A percentile compares a stretch with the other conserved stretches of the same genome.
phyloP scores from a whole-genome alignment of 2,329 filamentous ascomycete species.

The Cyanodermella asteris region DNA sequence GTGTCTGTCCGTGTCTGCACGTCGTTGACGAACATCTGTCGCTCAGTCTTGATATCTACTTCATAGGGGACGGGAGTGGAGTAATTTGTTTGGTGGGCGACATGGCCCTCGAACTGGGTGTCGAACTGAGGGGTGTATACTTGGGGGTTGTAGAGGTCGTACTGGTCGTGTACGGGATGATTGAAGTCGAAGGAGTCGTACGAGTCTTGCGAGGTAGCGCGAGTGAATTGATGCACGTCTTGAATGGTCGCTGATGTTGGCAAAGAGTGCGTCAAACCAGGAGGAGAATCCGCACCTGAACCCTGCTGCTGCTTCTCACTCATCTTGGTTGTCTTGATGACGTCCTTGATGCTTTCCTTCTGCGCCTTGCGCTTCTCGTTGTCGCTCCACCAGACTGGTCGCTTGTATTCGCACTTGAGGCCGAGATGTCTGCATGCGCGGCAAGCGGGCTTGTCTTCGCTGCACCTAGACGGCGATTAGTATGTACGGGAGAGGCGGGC shows the following conservation, averaged over 20 bases:
- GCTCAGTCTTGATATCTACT: conserved; percentile 87
- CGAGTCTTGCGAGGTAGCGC: conserved; percentile 61
- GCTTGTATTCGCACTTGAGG: conserved; percentile 83
- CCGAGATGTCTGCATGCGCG: conserved; percentile 49
- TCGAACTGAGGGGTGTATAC: conserved; percentile 33
- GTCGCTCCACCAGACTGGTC: conserved; percentile 94
- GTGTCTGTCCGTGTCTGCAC: conserved; percentile 69
- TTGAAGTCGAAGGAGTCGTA: conserved; percentile 52
- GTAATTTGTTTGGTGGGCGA: conserved; percentile 23
- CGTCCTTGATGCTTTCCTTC: conserved; percentile 90
- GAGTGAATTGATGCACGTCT: conserved; percentile 48
- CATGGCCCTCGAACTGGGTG: conserved; percentile 35
- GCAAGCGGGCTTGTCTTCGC: conserved; percentile 42
- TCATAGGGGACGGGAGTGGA: conserved; percentile 62
- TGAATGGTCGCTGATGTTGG: conserved; percentile 64
- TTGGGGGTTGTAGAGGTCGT: conserved; percentile 20
- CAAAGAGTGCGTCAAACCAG: conserved; percentile 58
- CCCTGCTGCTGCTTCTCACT: conserved; percentile 47
- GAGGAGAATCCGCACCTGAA: conserved; percentile 39
- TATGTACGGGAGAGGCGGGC: no score
- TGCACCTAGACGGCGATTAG: no score
- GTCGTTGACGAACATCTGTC: conserved; percentile 83
- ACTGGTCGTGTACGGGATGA: conserved; percentile 30
- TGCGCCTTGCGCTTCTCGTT: conserved; percentile 64
- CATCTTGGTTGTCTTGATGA: conserved; percentile 93